Evolutionary conservation across 192 early-diverging fungal species (phyloP), one percentile per base, ranked within the genome.

Genomic region (Coemansia sp.): DNA sequence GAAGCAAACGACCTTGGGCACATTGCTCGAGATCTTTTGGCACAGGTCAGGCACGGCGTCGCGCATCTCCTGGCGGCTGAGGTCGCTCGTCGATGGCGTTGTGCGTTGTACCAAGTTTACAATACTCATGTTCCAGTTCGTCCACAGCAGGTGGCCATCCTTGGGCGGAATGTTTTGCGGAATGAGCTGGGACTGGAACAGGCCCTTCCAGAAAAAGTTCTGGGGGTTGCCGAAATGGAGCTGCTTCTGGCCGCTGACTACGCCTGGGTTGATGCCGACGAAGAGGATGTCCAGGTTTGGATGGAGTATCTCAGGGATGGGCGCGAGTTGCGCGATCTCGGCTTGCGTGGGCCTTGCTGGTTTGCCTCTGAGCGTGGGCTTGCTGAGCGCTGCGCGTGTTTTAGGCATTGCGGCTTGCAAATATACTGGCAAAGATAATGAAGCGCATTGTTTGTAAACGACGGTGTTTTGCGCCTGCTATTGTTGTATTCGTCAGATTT

Each of bases 171-270:
- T 35, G 39, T 40, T 32, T 27, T 86, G 71, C 11, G 85, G 79
- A 27, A 86, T 82, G 25, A 89, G 82, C 69, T 82, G 87, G 41
- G 87, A 86, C 51, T 88, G 83, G 22, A 70, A 86, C 38, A 92
- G 67, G 25, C 91, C 90, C 7, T 84, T 83, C 88, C 90, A 92
- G 77, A 92, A 91, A 59, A 86, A 89, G 65, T 92, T 92, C 9
- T 82, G 85, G 5, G 88, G 88, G 54, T 86, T 86, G 15, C 89
- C 85, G 82, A 89, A 92, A 62, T 92, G 91, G 49, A 88, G 86
- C 10, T 86, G 84, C 46, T 71, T 73, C 19, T 73, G 61, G 19
- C 87, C 84, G 59, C 87, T 89, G 7, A 75, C 66, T 11, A 88
- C 66, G 15, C 91, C 91, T 9, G 89, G 90, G 66, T 92, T 92